Conservation (phyloP, 352 stramenopile species). For the Phytopythium cucurbitacearum region DNA sequence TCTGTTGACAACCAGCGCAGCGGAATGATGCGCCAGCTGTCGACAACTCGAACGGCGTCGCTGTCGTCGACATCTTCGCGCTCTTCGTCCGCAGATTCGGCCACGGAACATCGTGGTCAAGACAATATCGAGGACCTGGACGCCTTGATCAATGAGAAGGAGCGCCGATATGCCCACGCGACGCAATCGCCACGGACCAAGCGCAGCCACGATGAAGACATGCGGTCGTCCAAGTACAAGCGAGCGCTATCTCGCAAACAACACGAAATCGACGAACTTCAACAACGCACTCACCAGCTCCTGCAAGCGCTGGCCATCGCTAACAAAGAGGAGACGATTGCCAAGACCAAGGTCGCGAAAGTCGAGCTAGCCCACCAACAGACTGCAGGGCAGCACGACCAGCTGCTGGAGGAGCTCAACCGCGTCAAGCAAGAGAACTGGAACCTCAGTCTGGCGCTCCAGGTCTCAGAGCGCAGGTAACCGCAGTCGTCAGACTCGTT, state of each 20-base stretch:
- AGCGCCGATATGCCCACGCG: constrained; percentile 16
- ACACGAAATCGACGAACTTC: constrained; percentile 29
- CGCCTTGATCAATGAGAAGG: constrained; percentile 29
- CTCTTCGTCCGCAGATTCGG: constrained; percentile 5
- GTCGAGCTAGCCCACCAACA: constrained; percentile 25
- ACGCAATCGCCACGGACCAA: constrained; percentile 2
- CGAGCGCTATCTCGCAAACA: constrained; percentile 34
- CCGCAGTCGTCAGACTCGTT: background rate
- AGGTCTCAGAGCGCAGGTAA: constrained; percentile 37
- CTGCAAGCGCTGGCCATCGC: constrained; percentile 49
- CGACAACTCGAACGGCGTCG: constrained; percentile 11
- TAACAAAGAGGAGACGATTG: constrained; percentile 75
- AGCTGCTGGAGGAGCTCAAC: constrained; percentile 46
- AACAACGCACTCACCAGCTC: constrained; percentile 21
- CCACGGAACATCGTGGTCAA: constrained; percentile 14
- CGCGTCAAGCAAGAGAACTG: constrained; percentile 65
- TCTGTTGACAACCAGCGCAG: background rate
- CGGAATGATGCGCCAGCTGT: constrained; percentile 2
- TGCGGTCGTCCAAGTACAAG: constrained; percentile 13
- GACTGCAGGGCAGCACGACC: constrained; percentile 24
- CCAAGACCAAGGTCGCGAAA: constrained; percentile 22
- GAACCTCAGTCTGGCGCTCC: constrained; percentile 53
- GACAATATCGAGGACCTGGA: constrained; percentile 36
- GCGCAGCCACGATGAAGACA: background rate
- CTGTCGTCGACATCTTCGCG: constrained; percentile 17